Base-by-base conservation (phyloP, 306 rosid genomes). In the Vicia sativa region DNA sequence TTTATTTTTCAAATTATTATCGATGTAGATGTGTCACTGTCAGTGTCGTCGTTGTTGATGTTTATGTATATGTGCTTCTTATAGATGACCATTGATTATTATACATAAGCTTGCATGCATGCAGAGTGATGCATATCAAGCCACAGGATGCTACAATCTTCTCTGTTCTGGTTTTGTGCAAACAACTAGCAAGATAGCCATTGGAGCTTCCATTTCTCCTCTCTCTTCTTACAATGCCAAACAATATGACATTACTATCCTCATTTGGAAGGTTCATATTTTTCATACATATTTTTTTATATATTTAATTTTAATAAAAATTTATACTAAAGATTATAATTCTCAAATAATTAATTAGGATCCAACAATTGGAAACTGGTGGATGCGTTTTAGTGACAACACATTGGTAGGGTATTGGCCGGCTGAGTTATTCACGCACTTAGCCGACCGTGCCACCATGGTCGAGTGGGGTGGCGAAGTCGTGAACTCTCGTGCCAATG, bases 391-490 rank as follows among this genome's bases (percentile, higher is more conserved):
- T 58, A 95, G 97, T 0, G 96, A 85, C 34, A 79, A 62, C 65
- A 75, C 87, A 16, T 62, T 93, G 16, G 89, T 93, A 7, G 99
- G 99, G 45, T 93, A 93, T 43, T 93, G 99, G 99, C 97, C 99
- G 1, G 89, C 84, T 0, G 97, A 88, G 85, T 39, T 93, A 25
- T 93, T 93, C 75, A 88, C 96, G 4, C 99, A 93, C 87, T 74
- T 93, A 11, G 90, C 86, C 1, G 78, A 84, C 4, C 91, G 73
- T 11, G 99, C 97, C 0, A 93, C 95, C 0, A 90, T 93, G 99
- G 99, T 93, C 67, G 95, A 93, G 19, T 93, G 99, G 99, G 99
- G 99, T 1, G 97, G 99, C 2, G 99, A 93, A 74, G 87, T 93
- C 67, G 99, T 93, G 13, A 90, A 93, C 76, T 46, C 97, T 0